These are phyloP conservation scores for Penicillium sp. DNA, from an alignment of 2,329 filamentous ascomycete species.

Conservation along the genomic window DNA sequence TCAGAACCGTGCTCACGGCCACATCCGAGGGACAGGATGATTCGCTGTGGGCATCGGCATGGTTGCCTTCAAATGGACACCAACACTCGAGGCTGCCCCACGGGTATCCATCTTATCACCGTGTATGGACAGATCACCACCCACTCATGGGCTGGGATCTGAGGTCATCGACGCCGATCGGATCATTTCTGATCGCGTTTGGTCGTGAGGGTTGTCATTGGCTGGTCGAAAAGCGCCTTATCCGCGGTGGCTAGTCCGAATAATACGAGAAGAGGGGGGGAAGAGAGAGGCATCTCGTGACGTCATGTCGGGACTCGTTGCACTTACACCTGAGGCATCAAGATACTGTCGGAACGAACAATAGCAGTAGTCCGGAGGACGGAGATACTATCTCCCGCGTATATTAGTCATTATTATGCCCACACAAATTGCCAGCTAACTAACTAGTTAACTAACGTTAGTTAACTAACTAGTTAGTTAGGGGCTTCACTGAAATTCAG, in stretches of 20 bases:
- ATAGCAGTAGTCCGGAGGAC: too few species aligned
- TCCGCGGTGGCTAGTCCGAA: not conserved
- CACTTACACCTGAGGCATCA: not conserved
- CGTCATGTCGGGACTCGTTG: not conserved
- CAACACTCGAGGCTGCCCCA: conserved; percentile 10
- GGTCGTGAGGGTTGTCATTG: not conserved
- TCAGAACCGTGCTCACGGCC: not conserved
- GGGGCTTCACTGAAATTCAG: too few species aligned
- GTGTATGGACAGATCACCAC: conserved; percentile 16
- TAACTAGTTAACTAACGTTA: too few species aligned
- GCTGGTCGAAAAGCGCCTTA: not conserved
- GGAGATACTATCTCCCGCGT: too few species aligned
- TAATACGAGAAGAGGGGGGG: too few species aligned
- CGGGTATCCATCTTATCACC: conserved; percentile 2
- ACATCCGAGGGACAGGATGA: not conserved
- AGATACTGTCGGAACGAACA: too few species aligned
- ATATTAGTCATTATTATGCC: too few species aligned
- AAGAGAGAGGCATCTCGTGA: not conserved
- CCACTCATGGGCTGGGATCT: conserved; percentile 14
- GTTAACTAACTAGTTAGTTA: too few species aligned
- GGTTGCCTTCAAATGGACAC: conserved; percentile 13
- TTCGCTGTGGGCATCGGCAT: conserved; percentile 17
- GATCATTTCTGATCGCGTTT: conserved; percentile 8
- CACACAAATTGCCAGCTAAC: too few species aligned
- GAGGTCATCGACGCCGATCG: conserved; percentile 25